Conservation (phyloP, 106 monocot genomes). For the Acorus gramineus region DNA sequence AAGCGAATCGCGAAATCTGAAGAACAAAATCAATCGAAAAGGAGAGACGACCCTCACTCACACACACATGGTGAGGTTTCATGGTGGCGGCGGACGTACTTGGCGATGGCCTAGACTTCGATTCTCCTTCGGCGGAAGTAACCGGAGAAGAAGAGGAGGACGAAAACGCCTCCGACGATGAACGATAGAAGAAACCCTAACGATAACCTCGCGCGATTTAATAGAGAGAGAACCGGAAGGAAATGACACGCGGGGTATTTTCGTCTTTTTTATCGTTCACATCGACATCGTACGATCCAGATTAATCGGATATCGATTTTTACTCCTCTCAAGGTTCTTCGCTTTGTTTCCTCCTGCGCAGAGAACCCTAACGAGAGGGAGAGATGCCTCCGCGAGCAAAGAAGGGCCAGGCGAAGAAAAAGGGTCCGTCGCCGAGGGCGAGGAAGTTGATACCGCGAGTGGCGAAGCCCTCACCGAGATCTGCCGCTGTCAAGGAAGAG, state of each 20-base stretch:
- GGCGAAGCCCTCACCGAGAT: background rate
- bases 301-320: too few species aligned
- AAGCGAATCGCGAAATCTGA: background rate
- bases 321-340: too few species aligned
- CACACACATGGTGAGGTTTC: slow-evolving; percentile 18
- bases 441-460: background rate
- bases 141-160: slow-evolving; percentile 65
- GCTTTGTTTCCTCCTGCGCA: too few species aligned
- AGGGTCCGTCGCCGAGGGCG: background rate
- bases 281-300: too few species aligned
- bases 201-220: too few species aligned
- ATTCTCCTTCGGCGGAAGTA: slow-evolving; percentile 79
- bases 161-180: slow-evolving; percentile 46
- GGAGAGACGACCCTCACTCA: too few species aligned
- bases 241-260: too few species aligned
- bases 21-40: too few species aligned
- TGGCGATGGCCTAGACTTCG: slow-evolving; percentile 56
- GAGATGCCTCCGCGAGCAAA: slow-evolving; percentile 10
- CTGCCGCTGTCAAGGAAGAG: slow-evolving; percentile 1
- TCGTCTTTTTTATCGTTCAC: too few species aligned
- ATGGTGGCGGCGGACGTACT: slow-evolving; percentile 2
- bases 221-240: too few species aligned
- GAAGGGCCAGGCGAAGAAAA: slow-evolving; percentile 5
- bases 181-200: slow-evolving; percentile 27
- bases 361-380: too few species aligned